Percentiles rank a stretch among this genome's conserved stretches.
phyloP scores from a whole-genome alignment of 371 early-diverging fungal species.

The Catenaria anguillulae region DNA sequence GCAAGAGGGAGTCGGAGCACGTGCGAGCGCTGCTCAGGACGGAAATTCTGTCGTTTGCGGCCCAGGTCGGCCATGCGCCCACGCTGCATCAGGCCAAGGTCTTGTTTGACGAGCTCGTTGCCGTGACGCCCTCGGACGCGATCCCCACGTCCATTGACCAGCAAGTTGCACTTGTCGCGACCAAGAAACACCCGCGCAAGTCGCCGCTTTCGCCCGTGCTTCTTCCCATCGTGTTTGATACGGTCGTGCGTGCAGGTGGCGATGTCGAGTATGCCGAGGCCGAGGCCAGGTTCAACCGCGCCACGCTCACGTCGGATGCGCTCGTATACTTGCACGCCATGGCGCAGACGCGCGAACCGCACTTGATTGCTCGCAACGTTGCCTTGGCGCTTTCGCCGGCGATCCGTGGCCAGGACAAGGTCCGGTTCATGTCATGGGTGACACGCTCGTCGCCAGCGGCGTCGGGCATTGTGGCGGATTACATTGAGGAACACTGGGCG shows the following conservation, averaged over 20 bases:
- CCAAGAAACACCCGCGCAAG: neutral
- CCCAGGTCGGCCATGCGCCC: neutral
- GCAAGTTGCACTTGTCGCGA: neutral
- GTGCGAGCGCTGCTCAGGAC: neutral
- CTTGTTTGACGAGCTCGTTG: neutral
- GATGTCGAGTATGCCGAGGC: neutral
- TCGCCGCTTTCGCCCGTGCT: neutral
- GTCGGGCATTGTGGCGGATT: neutral
- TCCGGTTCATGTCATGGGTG: neutral
- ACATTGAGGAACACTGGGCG: neutral
- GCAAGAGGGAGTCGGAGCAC: neutral
- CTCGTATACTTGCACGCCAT: neutral
- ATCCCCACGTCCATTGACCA: too few species aligned
- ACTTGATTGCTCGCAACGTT: neutral
- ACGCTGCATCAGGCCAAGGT: neutral
- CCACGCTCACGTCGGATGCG: neutral
- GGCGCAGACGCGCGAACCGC: neutral
- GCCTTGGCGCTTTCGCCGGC: neutral
- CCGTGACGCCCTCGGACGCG: neutral
- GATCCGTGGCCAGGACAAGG: neutral
- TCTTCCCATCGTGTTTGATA: neutral
- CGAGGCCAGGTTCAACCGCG: neutral
- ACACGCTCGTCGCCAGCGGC: neutral
- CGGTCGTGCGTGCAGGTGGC: constrained; percentile 1
- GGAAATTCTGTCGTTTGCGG: neutral